phyloP scores from a whole-genome alignment of 2,329 filamentous ascomycete genomes.

The Trichoderma atrobrunneum region DNA sequence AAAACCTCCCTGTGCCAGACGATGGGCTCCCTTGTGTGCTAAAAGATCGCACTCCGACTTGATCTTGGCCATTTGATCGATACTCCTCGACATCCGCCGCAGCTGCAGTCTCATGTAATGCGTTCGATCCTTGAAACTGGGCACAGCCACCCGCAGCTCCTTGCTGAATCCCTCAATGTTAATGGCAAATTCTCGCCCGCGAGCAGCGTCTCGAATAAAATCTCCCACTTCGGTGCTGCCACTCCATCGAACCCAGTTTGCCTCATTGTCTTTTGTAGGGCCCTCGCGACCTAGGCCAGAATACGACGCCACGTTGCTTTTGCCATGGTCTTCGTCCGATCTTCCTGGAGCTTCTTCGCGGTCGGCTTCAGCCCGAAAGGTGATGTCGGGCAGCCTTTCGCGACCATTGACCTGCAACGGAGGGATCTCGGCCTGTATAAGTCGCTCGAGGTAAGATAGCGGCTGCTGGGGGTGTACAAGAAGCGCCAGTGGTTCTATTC shows the following conservation, averaged over 20 bases:
- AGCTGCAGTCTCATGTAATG: constrained; percentile 79
- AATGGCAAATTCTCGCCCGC: constrained; percentile 80
- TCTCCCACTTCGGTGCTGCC: constrained; percentile 87
- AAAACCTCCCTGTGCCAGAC: constrained; percentile 78
- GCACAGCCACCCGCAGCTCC: constrained; percentile 76
- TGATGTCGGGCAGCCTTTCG: constrained; percentile 70
- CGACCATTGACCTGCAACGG: constrained; percentile 61
- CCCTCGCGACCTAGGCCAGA: constrained; percentile 66
- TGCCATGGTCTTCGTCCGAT: constrained; percentile 25
- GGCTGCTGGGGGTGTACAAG: constrained; percentile 88
- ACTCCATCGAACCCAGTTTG: constrained; percentile 78
- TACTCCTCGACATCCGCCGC: constrained; percentile 65
- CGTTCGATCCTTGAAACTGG: constrained; percentile 86
- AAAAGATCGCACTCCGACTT: constrained; percentile 79
- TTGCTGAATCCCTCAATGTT: constrained; percentile 66
- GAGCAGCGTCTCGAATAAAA: constrained; percentile 86
- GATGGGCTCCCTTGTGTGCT: constrained; percentile 73
- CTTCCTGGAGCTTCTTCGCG: constrained; percentile 49
- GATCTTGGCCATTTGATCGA: constrained; percentile 67
- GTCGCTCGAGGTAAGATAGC: constrained; percentile 80
- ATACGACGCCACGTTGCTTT: constrained; percentile 62
- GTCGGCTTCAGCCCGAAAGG: constrained; percentile 76
- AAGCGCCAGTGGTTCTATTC: constrained; percentile 77
- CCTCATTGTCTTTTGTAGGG: constrained; percentile 41
- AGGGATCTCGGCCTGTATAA: constrained; percentile 85